Percentiles rank a stretch among this genome's conserved stretches.
These are phyloP conservation scores for Fagopyrum homotropicum DNA, from an alignment of 148 eudicot genomes.

Conservation along the genomic window DNA sequence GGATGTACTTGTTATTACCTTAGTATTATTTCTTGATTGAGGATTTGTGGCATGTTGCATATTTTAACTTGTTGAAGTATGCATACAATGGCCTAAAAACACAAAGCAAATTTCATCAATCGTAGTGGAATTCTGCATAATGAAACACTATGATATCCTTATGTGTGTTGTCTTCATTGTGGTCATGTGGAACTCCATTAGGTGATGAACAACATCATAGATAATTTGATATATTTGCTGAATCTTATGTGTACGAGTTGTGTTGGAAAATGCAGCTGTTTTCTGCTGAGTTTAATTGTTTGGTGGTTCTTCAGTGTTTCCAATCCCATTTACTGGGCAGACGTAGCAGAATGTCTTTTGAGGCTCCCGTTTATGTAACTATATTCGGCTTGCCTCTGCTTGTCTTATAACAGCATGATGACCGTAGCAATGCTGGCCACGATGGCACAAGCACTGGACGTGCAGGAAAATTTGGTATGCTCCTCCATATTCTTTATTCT, in stretches of 20 bases:
- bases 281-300: slow-evolving; percentile 26
- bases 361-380: slow-evolving; percentile 56
- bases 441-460: slow-evolving; percentile 56
- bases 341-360: slow-evolving; percentile 52
- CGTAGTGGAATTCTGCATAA: slow-evolving; percentile 6
- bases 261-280: slow-evolving; percentile 7
- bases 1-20: not conserved
- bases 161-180: not conserved
- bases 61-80: not conserved
- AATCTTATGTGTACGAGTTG: not conserved
- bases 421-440: slow-evolving; percentile 59
- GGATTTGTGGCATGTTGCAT: not conserved
- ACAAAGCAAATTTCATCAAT: not conserved
- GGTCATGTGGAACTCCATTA: not conserved
- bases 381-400: slow-evolving; percentile 81
- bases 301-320: slow-evolving; percentile 33
- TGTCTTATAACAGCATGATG: slow-evolving; percentile 95
- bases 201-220: too few species aligned
- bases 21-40: not conserved
- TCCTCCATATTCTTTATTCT: not conserved
- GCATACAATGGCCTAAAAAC: not conserved
- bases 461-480: slow-evolving; percentile 52
- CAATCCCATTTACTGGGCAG: slow-evolving; percentile 38
- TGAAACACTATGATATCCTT: slow-evolving; percentile 17
- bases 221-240: not conserved